Conservation (phyloP, 129 eudicot genomes). For the Chrysanthemum makinoi region DNA sequence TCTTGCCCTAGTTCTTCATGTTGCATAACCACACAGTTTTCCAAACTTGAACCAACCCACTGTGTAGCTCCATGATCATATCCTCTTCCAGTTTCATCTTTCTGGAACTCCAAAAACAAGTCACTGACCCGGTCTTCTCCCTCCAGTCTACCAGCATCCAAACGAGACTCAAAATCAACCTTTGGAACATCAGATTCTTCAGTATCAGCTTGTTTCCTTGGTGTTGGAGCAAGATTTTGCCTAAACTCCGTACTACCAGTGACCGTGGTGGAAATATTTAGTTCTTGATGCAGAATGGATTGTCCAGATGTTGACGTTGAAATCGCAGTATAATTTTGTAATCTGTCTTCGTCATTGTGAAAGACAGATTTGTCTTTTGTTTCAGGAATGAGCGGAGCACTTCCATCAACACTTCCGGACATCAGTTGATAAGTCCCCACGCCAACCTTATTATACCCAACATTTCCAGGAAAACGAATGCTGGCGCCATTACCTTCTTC, state of each 20-base stretch:
- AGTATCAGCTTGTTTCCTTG: constrained; percentile 23
- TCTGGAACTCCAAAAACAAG: constrained; percentile 17
- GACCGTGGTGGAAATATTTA: constrained; percentile 8
- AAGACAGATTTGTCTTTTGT: constrained; percentile 18
- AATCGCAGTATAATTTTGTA: constrained; percentile 11
- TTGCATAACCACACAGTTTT: background rate
- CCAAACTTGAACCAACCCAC: constrained; percentile 1
- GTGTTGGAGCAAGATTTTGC: constrained; percentile 34
- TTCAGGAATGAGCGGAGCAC: constrained; percentile 12
- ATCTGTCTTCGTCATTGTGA: constrained; percentile 17
- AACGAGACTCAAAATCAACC: constrained; percentile 14
- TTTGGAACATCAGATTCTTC: constrained; percentile 16
- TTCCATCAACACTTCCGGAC: constrained; percentile 11
- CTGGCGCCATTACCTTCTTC: constrained; percentile 18
- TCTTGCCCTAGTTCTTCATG: constrained; percentile 20
- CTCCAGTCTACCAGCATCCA: constrained; percentile 13
- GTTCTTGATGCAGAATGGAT: constrained; percentile 15
- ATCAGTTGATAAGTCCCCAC: constrained; percentile 18
- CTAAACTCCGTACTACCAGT: constrained; percentile 13
- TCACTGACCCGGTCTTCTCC: background rate
- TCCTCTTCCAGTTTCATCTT: constrained; percentile 18
- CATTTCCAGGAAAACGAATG: constrained; percentile 6
- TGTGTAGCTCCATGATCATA: constrained; percentile 14
- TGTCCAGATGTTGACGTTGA: constrained; percentile 20
- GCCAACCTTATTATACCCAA: constrained; percentile 2